A percentile compares a stretch with the other conserved stretches of the same genome.
Conservation (phyloP, 2,329 filamentous ascomycete genomes). For the Diplodia intermedia region DNA sequence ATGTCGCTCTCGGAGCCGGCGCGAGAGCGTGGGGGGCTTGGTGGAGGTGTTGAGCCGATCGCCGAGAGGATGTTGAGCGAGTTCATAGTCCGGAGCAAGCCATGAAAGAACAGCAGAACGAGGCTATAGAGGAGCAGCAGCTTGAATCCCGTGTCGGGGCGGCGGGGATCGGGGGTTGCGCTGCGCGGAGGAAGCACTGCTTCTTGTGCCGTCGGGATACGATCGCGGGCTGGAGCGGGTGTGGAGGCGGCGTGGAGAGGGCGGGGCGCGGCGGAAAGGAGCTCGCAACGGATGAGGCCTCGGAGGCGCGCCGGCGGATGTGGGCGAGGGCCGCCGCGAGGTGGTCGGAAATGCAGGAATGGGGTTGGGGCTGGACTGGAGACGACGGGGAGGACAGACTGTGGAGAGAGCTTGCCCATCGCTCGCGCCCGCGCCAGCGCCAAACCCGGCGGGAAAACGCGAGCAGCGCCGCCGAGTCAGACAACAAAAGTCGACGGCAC, state of each 20-base stretch:
- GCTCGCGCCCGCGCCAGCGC: constrained; percentile 13
- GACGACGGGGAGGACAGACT: constrained; percentile 27
- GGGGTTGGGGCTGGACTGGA: constrained; percentile 7
- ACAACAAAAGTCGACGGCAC: neutral
- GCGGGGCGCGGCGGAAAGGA: neutral
- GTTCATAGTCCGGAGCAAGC: constrained; percentile 77
- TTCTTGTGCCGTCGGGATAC: neutral
- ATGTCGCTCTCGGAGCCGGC: constrained; percentile 61
- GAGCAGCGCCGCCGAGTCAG: constrained; percentile 11
- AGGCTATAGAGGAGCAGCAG: constrained; percentile 26
- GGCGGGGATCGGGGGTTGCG: constrained; percentile 23
- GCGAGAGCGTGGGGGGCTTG: constrained; percentile 59
- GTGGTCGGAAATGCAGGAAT: constrained; percentile 7
- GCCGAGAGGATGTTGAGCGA: constrained; percentile 92
- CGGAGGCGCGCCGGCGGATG: constrained; percentile 20
- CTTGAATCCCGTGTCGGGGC: constrained; percentile 18
- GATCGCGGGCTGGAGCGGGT: constrained; percentile 9
- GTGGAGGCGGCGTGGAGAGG: neutral
- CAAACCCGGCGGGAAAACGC: constrained; percentile 24
- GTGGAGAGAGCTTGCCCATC: constrained; percentile 29
- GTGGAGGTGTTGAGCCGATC: constrained; percentile 64
- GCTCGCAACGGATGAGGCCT: neutral
- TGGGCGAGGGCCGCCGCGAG: constrained; percentile 27
- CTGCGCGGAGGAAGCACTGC: constrained; percentile 5
- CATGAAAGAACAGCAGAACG: constrained; percentile 49